Evolutionary conservation across 2,329 filamentous ascomycete genomes (phyloP).

Genomic region (Sporothrix brunneoviolacea): DNA sequence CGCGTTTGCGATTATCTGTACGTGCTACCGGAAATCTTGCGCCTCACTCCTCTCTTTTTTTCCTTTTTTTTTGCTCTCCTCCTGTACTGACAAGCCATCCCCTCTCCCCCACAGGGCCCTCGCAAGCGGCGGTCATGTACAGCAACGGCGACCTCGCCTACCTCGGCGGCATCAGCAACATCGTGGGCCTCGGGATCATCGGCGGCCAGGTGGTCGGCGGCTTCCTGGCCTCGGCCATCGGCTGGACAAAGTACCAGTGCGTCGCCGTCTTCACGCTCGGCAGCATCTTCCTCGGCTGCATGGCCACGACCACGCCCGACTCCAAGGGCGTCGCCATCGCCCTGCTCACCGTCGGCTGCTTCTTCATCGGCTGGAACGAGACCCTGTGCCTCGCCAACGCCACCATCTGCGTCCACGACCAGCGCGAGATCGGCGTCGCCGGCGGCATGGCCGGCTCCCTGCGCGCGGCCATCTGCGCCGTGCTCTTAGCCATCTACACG

Average conservation of each 20-base stretch:
- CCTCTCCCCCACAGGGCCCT: too few relatives aligned
- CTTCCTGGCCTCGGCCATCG: slow-evolving; percentile 18
- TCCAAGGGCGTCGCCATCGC: slow-evolving; percentile 18
- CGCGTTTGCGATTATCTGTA: too few relatives aligned
- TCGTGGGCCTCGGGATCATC: slow-evolving; percentile 22
- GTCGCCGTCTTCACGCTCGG: slow-evolving; percentile 22
- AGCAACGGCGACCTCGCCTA: too few relatives aligned
- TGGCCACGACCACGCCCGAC: slow-evolving; percentile 16
- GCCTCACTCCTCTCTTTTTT: too few relatives aligned
- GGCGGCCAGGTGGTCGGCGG: slow-evolving; percentile 24
- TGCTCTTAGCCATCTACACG: slow-evolving; percentile 24
- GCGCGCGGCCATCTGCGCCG: slow-evolving; percentile 20
- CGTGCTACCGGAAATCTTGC: too few relatives aligned
- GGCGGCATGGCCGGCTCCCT: slow-evolving; percentile 23
- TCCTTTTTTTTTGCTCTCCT: too few relatives aligned
- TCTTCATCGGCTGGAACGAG: slow-evolving; percentile 27
- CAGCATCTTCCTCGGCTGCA: slow-evolving; percentile 20
- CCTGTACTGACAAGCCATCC: too few relatives aligned
- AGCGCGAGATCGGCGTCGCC: slow-evolving; percentile 25
- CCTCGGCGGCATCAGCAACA: too few relatives aligned
- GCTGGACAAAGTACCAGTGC: slow-evolving; percentile 21
- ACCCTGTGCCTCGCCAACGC: slow-evolving; percentile 21
- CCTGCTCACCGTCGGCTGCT: slow-evolving; percentile 22
- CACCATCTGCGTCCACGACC: slow-evolving; percentile 23
- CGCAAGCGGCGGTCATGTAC: too few relatives aligned